Evolutionary conservation across 2,329 filamentous ascomycete species (phyloP).

Genomic region (Aspergillus bombycis): DNA sequence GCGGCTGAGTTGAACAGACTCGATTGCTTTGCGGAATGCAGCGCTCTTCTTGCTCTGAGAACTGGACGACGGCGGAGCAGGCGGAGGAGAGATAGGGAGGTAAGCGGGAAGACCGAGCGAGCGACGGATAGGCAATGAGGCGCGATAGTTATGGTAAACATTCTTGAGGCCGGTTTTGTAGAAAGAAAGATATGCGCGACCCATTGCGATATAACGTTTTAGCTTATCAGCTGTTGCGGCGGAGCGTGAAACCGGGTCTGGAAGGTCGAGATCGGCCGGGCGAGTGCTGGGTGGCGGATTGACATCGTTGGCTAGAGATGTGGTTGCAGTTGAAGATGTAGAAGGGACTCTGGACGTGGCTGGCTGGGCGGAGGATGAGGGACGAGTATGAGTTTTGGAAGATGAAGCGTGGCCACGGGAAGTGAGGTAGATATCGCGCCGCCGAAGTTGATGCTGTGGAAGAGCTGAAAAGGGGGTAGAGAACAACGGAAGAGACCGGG

Average conservation of each 20-base stretch:
- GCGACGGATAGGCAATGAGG: constrained; percentile 36
- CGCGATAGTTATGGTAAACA: constrained; percentile 67
- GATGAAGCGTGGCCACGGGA: constrained; percentile 14
- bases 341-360: constrained; percentile 18
- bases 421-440: not conserved
- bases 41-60: constrained; percentile 2
- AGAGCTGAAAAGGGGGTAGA: not conserved
- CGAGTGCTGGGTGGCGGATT: constrained; percentile 76
- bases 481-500: constrained; percentile 4
- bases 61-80: constrained; percentile 12
- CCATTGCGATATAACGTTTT: constrained; percentile 52
- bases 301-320: constrained; percentile 41
- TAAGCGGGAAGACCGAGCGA: constrained; percentile 34
- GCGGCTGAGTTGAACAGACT: constrained; percentile 53
- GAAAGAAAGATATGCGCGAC: constrained; percentile 78
- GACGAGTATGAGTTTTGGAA: constrained; percentile 22
- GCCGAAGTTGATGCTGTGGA: not conserved
- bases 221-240: constrained; percentile 44
- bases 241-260: constrained; percentile 52
- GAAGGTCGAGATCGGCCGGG: constrained; percentile 69
- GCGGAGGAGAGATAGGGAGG: constrained; percentile 37
- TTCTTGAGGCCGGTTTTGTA: constrained; percentile 84
- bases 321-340: constrained; percentile 23
- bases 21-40: constrained; percentile 19
- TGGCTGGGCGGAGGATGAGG: constrained; percentile 24